Evolutionary conservation across 257 asterid genomes (phyloP), one percentile per base, ranked within the genome.

Genomic region (Leonotis leonurus): DNA sequence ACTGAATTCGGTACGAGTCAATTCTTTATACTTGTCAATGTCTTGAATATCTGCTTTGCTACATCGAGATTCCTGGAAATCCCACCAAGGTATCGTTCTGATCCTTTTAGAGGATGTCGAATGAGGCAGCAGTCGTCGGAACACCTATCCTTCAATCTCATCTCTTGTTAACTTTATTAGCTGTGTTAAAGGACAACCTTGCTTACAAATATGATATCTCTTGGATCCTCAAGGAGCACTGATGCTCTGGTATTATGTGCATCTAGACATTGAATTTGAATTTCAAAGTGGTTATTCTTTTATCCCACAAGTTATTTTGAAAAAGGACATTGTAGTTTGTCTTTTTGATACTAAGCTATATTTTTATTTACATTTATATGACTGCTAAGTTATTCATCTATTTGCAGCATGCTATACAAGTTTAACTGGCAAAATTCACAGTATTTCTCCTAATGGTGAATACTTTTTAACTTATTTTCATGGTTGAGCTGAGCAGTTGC

Each of bases 401-500:
- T 64, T 39, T 64, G 65, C 21, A 27, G 10, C 26, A 8, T 45
- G 40, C n/a, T n/a, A n/a, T 51, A 51, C n/a, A 10, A 55, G 8
- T 59, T 60, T 26, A 8, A 30, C 48, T 48, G 8, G 46, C 32
- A 32, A 8, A n/a, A 14, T 4, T 55, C 54, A 45, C 56, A 6
- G 56, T 17, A 51, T 14, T 39, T 40, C 8, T 68, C 50, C 56
- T 75, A 65, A 43, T 64, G 49, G 49, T 63, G 63, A 46, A 48
- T 57, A 43, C 58, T 52, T 35, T 55, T 20, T 68, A 58, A 39
- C 39, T 53, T 14, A 52, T 63, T 55, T 65, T 74, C 43, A 53
- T 70, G 65, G 60, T 71, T 69, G 70, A 49, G 41, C 35, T 71
- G 37, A 84, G 88, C 96, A 90, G 98, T 88, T 90, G 77, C 98